phyloP scores from a whole-genome alignment of 2,329 filamentous ascomycete species.

The Hansfordia pulvinata region DNA sequence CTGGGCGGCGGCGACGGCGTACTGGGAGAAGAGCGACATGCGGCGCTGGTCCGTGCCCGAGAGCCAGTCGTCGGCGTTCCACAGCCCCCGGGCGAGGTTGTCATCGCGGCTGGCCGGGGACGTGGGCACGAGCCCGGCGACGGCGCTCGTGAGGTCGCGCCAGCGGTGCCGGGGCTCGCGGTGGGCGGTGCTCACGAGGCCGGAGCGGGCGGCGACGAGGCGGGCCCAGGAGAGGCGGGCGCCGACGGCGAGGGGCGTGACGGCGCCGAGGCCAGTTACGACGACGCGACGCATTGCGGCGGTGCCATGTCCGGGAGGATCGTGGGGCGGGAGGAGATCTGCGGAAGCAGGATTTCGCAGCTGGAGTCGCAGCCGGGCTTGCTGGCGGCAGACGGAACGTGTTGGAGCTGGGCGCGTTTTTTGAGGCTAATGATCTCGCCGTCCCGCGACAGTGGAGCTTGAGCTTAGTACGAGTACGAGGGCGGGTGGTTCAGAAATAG shows the following conservation, averaged over 20 bases:
- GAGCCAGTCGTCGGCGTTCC: slow-evolving; percentile 41
- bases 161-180: slow-evolving; percentile 45
- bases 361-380: too few species aligned
- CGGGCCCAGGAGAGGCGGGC: slow-evolving; percentile 67
- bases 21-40: slow-evolving; percentile 87
- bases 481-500: too few species aligned
- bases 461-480: too few species aligned
- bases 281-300: slow-evolving; percentile 62
- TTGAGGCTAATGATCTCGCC: too few species aligned
- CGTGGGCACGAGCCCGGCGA: slow-evolving; percentile 69
- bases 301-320: slow-evolving; percentile 24
- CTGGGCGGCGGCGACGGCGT: slow-evolving; percentile 72
- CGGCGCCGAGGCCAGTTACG: slow-evolving; percentile 69
- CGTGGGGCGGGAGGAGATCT: not conserved
- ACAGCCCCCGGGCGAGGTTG: too few species aligned
- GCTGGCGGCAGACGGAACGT: too few species aligned
- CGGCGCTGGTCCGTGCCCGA: slow-evolving; percentile 46
- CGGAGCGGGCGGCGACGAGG: slow-evolving; percentile 66
- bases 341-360: too few species aligned
- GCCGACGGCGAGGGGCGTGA: slow-evolving; percentile 75
- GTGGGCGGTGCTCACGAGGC: slow-evolving; percentile 59
- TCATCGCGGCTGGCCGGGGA: slow-evolving; percentile 25
- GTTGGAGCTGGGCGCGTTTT: too few species aligned
- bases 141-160: slow-evolving; percentile 63
- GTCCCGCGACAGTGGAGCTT: too few species aligned